Evolutionary conservation across 208 protist species (phyloP).

Genomic region (Acanthamoeba rhysodes): DNA sequence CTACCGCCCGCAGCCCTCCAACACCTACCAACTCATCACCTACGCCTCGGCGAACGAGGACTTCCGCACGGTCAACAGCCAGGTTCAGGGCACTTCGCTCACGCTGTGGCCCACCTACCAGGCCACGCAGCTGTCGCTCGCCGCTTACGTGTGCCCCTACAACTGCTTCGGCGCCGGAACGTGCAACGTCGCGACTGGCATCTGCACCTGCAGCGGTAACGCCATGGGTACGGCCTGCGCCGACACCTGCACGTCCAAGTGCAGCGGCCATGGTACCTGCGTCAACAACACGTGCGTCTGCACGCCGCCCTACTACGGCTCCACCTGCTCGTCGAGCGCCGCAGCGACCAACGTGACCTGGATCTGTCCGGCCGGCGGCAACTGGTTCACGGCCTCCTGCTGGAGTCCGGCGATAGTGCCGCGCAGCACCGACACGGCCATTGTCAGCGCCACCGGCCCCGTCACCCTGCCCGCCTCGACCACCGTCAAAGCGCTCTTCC

Average conservation of each 20-base stretch:
- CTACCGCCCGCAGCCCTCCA: conserved; percentile 9
- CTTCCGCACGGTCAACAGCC: background rate
- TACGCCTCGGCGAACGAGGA: conserved; percentile 8
- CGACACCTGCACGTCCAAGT: conserved; percentile 34
- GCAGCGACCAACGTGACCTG: conserved; percentile 25
- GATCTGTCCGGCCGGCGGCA: background rate
- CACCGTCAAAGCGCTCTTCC: background rate
- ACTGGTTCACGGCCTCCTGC: conserved; percentile 44
- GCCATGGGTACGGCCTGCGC: conserved; percentile 38
- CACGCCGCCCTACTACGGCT: conserved; percentile 1
- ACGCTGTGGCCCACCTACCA: conserved; percentile 34
- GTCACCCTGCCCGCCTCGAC: background rate
- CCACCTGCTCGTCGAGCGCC: background rate
- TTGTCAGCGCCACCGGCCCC: background rate
- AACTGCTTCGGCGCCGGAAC: conserved; percentile 45
- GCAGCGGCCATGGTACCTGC: conserved; percentile 31
- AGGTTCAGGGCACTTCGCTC: background rate
- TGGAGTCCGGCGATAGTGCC: conserved; percentile 6
- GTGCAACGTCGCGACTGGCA: conserved; percentile 16
- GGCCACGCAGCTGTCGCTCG: background rate
- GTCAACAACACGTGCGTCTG: conserved; percentile 58
- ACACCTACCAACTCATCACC: background rate
- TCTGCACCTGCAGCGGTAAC: conserved; percentile 11
- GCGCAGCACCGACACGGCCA: conserved; percentile 21
- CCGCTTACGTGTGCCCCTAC: conserved; percentile 38